Percentiles rank a stretch among this genome's conserved stretches.
phyloP scores from a whole-genome alignment of 129 eudicot species.

The Gnaphalium uliginosum region DNA sequence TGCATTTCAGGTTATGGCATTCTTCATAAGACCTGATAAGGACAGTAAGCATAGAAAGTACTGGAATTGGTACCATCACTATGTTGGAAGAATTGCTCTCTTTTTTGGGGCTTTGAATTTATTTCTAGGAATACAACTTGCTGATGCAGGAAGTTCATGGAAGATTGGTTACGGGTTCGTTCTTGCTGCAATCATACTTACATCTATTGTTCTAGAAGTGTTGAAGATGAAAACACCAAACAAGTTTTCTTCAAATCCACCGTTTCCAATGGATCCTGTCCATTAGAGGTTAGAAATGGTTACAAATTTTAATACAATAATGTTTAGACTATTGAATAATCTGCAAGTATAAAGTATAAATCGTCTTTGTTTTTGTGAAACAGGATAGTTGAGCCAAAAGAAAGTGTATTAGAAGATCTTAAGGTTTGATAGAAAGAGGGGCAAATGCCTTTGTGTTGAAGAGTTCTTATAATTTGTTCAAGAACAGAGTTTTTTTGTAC shows the following conservation, averaged over 20 bases:
- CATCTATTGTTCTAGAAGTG: conserved; percentile 62
- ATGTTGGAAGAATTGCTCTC: conserved; percentile 71
- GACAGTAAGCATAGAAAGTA: conserved; percentile 73
- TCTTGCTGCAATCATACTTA: conserved; percentile 47
- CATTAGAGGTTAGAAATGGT: conserved; percentile 29
- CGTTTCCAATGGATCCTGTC: conserved; percentile 50
- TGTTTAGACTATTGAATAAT: too few relatives aligned
- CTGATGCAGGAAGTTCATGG: conserved; percentile 70
- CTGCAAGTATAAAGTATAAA: too few relatives aligned
- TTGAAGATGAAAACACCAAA: conserved; percentile 49
- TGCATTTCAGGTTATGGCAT: conserved; percentile 71
- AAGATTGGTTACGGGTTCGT: conserved; percentile 82
- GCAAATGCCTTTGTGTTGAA: too few relatives aligned
- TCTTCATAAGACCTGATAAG: conserved; percentile 66
- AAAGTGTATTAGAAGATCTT: too few relatives aligned
- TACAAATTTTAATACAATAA: too few relatives aligned
- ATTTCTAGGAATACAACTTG: conserved; percentile 76
- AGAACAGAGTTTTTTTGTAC: too few relatives aligned
- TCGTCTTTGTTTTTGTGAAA: too few relatives aligned
- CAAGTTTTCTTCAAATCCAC: conserved; percentile 42
- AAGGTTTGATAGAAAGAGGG: too few relatives aligned
- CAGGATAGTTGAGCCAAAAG: too few relatives aligned
- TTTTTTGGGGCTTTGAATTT: conserved; percentile 74
- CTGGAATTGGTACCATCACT: conserved; percentile 84
- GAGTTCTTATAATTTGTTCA: too few relatives aligned